Evolutionary conservation across 306 rosid species (phyloP), one percentile per base, ranked within the genome.

Genomic region (Alnus rubra): DNA sequence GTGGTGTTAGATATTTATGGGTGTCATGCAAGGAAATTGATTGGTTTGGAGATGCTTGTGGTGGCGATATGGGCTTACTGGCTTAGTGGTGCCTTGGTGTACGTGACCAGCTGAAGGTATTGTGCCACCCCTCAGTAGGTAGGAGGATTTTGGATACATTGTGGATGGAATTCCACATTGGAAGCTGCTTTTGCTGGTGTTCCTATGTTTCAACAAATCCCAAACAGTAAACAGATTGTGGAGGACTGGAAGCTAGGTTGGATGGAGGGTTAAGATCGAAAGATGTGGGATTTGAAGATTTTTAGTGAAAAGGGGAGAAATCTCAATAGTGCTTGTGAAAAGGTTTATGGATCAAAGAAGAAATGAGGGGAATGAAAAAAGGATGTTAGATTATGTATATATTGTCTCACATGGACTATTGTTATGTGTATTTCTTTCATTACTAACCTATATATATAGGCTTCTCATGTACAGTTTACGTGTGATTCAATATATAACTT

Each of bases 81-180:
- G 89, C 0, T 35, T 85, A 23, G 80, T 86, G 5, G 71, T 85
- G 77, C 59, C 51, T 31, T 89, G 91, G 89, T 89, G n/a, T n/a
- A n/a, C n/a, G 89, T 82, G 89, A 89, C 65, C 93, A 89, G 33
- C 48, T 87, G 80, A 78, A 62, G 58, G 91, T 89, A 30, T 78
- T 89, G 44, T 63, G 54, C 2, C 91, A 89, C 31, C 39, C 60
- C 42, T 79, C 83, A 2, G n/a, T n/a, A n/a, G n/a, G 47, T 87
- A 37, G 89, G 87, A 52, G 93, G 89, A 0, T 89, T 89, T 75
- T 89, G 87, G 89, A 77, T 83, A 0, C 91, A 87, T 33, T 87
- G 91, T 70, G 89, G 91, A 1, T 89, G 91, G 93, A 87, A 86
- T 84, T 89, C 89, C 0, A 80, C 75, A 9, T 56, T 75, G 8